Evolutionary conservation across 1,284 basidiomycete genomes (phyloP).

Genomic region (Athelia sp.): DNA sequence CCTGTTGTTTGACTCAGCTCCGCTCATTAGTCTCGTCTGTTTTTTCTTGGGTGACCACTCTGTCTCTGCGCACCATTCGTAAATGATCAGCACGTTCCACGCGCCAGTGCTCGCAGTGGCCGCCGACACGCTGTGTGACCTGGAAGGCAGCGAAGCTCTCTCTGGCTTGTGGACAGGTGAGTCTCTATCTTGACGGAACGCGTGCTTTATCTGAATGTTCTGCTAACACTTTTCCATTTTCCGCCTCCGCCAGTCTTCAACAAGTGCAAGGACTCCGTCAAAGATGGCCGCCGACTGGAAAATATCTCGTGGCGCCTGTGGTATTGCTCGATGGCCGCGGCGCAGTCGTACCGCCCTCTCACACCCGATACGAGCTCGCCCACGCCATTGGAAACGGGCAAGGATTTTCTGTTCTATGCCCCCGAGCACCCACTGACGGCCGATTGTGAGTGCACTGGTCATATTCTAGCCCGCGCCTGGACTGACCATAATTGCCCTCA

Average conservation of each 20-base stretch:
- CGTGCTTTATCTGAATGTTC: conserved; percentile 6
- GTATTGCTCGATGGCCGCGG: conserved; percentile 57
- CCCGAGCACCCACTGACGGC: too few species aligned
- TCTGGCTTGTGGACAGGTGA: conserved; percentile 60
- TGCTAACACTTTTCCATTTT: conserved; percentile 10
- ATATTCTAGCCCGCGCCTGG: too few species aligned
- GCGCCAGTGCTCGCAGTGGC: conserved; percentile 60
- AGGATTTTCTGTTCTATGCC: conserved; percentile 21
- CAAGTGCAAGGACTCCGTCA: conserved; percentile 74
- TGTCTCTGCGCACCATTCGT: too few species aligned
- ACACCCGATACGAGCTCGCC: conserved; percentile 27
- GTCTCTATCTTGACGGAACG: conserved; percentile 17
- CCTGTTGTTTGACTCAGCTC: neutral
- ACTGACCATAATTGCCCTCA: too few species aligned
- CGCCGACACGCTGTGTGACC: conserved; percentile 57
- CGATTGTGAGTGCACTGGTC: too few species aligned
- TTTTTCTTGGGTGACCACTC: too few species aligned
- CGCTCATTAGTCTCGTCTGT: too few species aligned
- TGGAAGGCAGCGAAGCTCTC: conserved; percentile 62
- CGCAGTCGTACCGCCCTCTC: conserved; percentile 23
- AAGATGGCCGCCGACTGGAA: conserved; percentile 74
- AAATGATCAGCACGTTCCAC: conserved; percentile 52
- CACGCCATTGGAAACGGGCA: too few species aligned
- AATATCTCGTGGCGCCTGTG: conserved; percentile 84
- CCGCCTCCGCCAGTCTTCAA: conserved; percentile 87